phyloP scores from a whole-genome alignment of 495 filamentous ascomycete species.

The Podospora didyma region DNA sequence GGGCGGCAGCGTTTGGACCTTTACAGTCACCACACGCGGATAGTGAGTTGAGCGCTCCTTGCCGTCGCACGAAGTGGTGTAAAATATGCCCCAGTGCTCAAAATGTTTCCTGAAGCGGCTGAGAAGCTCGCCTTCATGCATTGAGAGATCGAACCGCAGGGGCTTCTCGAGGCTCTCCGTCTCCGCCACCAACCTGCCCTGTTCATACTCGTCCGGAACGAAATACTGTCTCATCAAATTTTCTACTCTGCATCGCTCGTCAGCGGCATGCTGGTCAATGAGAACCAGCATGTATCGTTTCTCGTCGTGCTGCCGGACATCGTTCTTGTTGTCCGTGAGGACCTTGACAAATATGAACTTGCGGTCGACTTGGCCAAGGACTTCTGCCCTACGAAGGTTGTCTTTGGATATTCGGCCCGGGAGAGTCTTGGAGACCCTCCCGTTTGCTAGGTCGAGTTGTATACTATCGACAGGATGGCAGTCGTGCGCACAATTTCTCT shows the following conservation, averaged over 20 bases:
- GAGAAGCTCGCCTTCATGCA: conserved; percentile 56
- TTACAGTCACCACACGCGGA: conserved; percentile 27
- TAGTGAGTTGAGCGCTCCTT: neutral
- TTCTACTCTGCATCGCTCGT: conserved; percentile 84
- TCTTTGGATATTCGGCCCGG: conserved; percentile 60
- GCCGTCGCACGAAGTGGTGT: conserved; percentile 31
- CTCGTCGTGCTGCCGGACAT: neutral
- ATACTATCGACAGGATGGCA: neutral
- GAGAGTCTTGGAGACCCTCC: conserved; percentile 10
- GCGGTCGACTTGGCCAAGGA: conserved; percentile 79
- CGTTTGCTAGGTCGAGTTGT: neutral
- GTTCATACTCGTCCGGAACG: neutral
- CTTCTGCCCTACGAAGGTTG: conserved; percentile 55
- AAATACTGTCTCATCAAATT: conserved; percentile 49
- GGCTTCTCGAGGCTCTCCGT: conserved; percentile 43
- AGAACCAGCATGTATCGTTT: conserved; percentile 53
- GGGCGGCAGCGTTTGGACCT: conserved; percentile 58
- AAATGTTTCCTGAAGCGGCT: conserved; percentile 53
- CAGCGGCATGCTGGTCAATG: conserved; percentile 92
- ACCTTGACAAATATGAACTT: conserved; percentile 83
- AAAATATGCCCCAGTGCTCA: conserved; percentile 67
- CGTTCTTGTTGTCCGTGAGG: neutral
- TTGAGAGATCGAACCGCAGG: conserved; percentile 57
- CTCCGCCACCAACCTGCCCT: conserved; percentile 7
- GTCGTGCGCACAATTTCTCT: neutral